phyloP scores from a whole-genome alignment of 371 early-diverging fungal genomes.

The Mucor plumbeus region DNA sequence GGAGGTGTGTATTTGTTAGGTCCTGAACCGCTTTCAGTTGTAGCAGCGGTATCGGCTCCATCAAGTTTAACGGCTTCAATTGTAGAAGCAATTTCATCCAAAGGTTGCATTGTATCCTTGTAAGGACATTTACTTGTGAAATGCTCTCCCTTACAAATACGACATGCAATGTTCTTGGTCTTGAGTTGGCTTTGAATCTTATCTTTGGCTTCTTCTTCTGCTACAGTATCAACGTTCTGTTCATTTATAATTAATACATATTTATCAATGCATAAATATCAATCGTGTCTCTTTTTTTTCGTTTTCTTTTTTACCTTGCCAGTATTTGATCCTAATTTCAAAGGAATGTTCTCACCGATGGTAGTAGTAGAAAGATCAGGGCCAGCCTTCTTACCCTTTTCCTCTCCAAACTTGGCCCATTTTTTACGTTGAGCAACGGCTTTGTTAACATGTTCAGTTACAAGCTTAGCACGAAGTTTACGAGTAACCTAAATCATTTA shows the following conservation, averaged over 20 bases:
- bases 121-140: constrained; percentile 97
- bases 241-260: not conserved
- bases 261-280: constrained; percentile 10
- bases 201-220: constrained; percentile 63
- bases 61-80: constrained; percentile 53
- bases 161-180: constrained; percentile 90
- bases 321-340: constrained; percentile 79
- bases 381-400: constrained; percentile 74
- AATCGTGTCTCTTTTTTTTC: not conserved
- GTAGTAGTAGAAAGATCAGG: constrained; percentile 91
- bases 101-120: constrained; percentile 89
- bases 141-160: constrained; percentile 96
- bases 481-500: constrained; percentile 67
- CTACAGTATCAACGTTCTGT: constrained; percentile 55
- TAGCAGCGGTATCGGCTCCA: constrained; percentile 33
- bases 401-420: constrained; percentile 86
- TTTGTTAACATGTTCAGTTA: constrained; percentile 85
- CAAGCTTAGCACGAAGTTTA: constrained; percentile 78
- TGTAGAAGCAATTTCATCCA: constrained; percentile 62
- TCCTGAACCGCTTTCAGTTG: constrained; percentile 42
- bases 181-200: constrained; percentile 54
- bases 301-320: constrained; percentile 42
- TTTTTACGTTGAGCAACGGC: constrained; percentile 90
- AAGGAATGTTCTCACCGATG: constrained; percentile 86
- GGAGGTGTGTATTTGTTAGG: constrained; percentile 85